Conservation (phyloP, 169 alveolate species). For the Plasmodium vivax region DNA sequence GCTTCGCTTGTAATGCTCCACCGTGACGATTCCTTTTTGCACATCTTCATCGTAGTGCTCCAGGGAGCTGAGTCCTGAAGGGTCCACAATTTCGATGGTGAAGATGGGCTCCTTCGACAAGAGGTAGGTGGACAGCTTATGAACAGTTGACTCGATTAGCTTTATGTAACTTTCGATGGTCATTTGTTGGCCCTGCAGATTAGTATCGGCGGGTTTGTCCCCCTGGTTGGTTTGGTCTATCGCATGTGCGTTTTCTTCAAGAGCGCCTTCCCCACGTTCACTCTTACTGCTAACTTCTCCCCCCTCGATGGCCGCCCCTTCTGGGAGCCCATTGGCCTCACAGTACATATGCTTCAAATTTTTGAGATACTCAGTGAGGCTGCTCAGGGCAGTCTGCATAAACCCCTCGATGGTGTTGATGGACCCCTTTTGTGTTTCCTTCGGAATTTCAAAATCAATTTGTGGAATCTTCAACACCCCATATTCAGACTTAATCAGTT, state of each 20-base stretch:
- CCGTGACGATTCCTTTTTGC: slow-evolving; percentile 78
- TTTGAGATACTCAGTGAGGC: slow-evolving; percentile 73
- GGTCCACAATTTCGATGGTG: slow-evolving; percentile 91
- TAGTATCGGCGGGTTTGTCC: not conserved
- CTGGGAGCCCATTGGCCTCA: slow-evolving; percentile 18
- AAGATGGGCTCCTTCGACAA: slow-evolving; percentile 83
- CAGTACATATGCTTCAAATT: slow-evolving; percentile 52
- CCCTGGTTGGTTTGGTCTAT: not conserved
- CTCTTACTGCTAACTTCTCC: not conserved
- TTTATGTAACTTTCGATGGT: slow-evolving; percentile 67
- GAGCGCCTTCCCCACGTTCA: not conserved
- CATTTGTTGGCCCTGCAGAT: slow-evolving; percentile 25
- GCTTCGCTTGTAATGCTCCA: slow-evolving; percentile 85
- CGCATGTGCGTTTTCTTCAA: not conserved
- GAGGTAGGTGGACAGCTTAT: slow-evolving; percentile 16
- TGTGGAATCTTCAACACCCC: slow-evolving; percentile 91
- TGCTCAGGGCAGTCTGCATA: slow-evolving; percentile 44
- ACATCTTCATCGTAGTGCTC: slow-evolving; percentile 79
- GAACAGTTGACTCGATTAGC: slow-evolving; percentile 49
- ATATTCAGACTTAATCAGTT: slow-evolving; percentile 91
- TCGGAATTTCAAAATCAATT: slow-evolving; percentile 95
- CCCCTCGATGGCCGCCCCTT: not conserved
- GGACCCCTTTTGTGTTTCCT: slow-evolving; percentile 92
- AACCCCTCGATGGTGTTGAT: slow-evolving; percentile 92
- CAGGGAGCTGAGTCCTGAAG: slow-evolving; percentile 93